These are phyloP conservation scores for Pulveroboletus sp. DNA, from an alignment of 768 basidiomycete species.

Conservation along the genomic window DNA sequence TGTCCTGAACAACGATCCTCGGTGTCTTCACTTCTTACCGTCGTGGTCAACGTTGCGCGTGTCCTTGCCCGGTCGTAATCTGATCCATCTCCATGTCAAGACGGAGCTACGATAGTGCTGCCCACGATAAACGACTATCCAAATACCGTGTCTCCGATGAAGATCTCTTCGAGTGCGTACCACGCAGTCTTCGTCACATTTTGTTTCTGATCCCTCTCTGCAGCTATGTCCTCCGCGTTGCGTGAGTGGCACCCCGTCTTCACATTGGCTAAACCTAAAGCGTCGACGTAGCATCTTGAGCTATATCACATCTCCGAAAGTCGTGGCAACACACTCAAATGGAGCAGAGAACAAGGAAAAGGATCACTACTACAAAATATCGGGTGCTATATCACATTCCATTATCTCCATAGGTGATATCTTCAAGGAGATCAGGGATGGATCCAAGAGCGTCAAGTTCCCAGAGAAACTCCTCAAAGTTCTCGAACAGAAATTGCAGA, in stretches of 20 bases:
- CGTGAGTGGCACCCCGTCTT: constrained; percentile 49
- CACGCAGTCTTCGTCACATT: background rate
- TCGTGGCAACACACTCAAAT: constrained; percentile 28
- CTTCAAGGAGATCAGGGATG: constrained; percentile 75
- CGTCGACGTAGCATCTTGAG: constrained; percentile 55
- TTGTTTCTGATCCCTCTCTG: constrained; percentile 11
- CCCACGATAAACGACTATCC: constrained; percentile 70
- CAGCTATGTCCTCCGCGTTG: constrained; percentile 81
- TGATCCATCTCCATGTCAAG: constrained; percentile 51
- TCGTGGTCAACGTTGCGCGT: background rate
- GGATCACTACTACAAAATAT: constrained; percentile 67
- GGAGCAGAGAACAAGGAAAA: constrained; percentile 47
- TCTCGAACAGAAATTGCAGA: constrained; percentile 84
- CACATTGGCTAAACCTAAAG: constrained; percentile 6
- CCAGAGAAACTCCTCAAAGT: constrained; percentile 93
- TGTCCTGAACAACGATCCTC: constrained; percentile 35
- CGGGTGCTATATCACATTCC: constrained; percentile 55
- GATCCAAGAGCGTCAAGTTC: constrained; percentile 85
- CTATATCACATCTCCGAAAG: constrained; percentile 67
- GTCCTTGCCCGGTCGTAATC: constrained; percentile 3
- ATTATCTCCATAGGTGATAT: constrained; percentile 69
- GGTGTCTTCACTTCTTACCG: constrained; percentile 18
- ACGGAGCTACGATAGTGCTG: constrained; percentile 70
- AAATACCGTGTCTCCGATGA: constrained; percentile 81
- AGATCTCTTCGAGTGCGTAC: constrained; percentile 78